These are phyloP conservation scores for Metschnikowia gruessii DNA, from an alignment of 805 yeast genomes.

Conservation along the genomic window DNA sequence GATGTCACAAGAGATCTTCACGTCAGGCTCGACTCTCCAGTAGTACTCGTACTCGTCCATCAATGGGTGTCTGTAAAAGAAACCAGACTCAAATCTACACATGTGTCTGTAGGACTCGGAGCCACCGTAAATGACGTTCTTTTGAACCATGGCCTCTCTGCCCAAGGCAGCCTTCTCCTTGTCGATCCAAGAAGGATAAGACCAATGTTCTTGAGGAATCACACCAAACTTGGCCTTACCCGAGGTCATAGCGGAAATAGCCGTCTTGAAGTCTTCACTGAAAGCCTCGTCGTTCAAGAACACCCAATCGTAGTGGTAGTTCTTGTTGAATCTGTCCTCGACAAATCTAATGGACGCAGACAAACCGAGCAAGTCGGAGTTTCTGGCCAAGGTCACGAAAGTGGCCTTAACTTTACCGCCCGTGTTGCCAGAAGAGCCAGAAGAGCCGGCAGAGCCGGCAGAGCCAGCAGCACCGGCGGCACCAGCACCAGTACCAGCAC, in stretches of 20 bases:
- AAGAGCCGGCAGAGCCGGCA: conserved; percentile 2
- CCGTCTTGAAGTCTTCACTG: conserved; percentile 71
- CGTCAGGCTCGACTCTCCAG: conserved; percentile 94
- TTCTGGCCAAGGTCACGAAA: conserved; percentile 77
- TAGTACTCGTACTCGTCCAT: conserved; percentile 80
- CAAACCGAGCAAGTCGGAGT: conserved; percentile 62
- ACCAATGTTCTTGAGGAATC: conserved; percentile 85
- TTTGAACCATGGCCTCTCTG: conserved; percentile 54
- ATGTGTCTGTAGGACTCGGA: conserved; percentile 80
- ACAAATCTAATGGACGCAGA: conserved; percentile 67
- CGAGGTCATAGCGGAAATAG: conserved; percentile 64
- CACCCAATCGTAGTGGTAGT: conserved; percentile 90
- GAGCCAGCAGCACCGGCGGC: neutral
- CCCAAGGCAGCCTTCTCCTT: conserved; percentile 62
- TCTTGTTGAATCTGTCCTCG: conserved; percentile 84
- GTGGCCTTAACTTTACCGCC: conserved; percentile 61
- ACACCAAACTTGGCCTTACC: conserved; percentile 77
- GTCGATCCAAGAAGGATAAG: conserved; percentile 82
- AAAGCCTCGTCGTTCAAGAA: conserved; percentile 87
- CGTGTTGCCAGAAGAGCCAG: neutral
- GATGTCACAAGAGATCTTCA: conserved; percentile 77
- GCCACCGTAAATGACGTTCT: conserved; percentile 69
- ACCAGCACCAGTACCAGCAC: neutral
- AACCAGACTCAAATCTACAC: conserved; percentile 91
- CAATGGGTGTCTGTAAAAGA: conserved; percentile 76